Evolutionary conservation across 2,329 filamentous ascomycete genomes (phyloP).

Genomic region (Colletotrichum shisoi): DNA sequence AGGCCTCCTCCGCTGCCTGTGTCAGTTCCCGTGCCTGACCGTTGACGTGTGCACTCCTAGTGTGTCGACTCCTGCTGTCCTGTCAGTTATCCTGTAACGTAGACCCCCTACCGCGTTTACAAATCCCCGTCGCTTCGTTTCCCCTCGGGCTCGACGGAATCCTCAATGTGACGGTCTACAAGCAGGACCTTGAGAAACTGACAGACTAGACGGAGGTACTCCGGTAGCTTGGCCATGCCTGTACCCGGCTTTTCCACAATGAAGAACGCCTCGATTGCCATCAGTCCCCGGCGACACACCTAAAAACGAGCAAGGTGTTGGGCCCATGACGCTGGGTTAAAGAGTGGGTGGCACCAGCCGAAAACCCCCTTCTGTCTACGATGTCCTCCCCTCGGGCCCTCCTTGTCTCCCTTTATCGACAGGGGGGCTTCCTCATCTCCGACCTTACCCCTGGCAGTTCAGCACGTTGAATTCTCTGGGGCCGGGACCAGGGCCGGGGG

Average conservation of each 20-base stretch:
- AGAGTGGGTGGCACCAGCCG: slow-evolving; percentile 35
- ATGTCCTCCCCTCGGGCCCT: not conserved
- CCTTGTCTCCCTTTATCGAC: not conserved
- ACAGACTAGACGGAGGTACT: slow-evolving; percentile 8
- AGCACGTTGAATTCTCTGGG: slow-evolving; percentile 34
- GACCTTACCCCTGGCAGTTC: slow-evolving; percentile 35
- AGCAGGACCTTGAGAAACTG: slow-evolving; percentile 3
- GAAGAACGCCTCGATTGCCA: slow-evolving; percentile 26
- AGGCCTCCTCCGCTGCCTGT: too few relatives aligned
- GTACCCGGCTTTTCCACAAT: slow-evolving; percentile 3
- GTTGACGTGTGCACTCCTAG: not conserved
- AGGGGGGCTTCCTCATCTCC: slow-evolving; percentile 39
- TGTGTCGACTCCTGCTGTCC: not conserved
- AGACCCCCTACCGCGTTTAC: too few relatives aligned
- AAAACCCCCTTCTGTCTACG: slow-evolving; percentile 16
- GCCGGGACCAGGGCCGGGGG: slow-evolving; percentile 23
- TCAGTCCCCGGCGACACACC: slow-evolving; percentile 21
- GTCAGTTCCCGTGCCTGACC: too few relatives aligned
- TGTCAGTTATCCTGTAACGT: not conserved
- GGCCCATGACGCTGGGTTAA: slow-evolving; percentile 33
- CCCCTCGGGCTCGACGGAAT: not conserved
- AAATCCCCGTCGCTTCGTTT: not conserved
- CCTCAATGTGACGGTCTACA: not conserved
- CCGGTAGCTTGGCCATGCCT: slow-evolving; percentile 5
- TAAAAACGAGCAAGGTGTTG: slow-evolving; percentile 17